Base-by-base conservation (phyloP, 495 filamentous ascomycete species). In the Elasticomyces elasticus region DNA sequence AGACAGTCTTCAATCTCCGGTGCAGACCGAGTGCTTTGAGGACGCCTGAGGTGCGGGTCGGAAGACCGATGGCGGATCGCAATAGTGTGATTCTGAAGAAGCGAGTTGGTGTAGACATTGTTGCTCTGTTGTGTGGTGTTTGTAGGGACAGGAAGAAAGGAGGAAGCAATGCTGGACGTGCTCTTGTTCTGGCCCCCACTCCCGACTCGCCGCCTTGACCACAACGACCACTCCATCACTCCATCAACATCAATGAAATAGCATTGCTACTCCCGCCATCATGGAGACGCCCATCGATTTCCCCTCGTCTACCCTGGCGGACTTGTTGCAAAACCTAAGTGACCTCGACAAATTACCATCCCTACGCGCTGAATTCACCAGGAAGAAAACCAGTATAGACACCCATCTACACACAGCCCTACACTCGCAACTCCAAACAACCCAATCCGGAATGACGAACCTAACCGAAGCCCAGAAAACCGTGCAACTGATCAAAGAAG, bases 71-170 rank as follows among this genome's bases (percentile, higher is more conserved):
- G 56, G 84, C 83, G 55, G 84, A 89, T 62, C 94, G 90, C 66
- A 92, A 75, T 60, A 97, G 87, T 59, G 90, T 96, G 66, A 99
- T 88, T 63, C 87, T 85, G 79, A 97, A 98, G 78, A 78, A 97
- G 54, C 48, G 48, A 10, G 48, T 26, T 5, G 48, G 19, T 9
- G 28, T 4, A 5, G 27, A 19, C 27, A 31, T 28, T 3, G 45
- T 49, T 7, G 45, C 19, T 31, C 85, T 79, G 0, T 50, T 22
- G 27, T 5, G 28, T 28, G 31, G 48, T 24, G 15, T 10, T 19
- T 7, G 23, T 19, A 38, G 13, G 10, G n/a, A n/a, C n/a, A n/a
- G n/a, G n/a, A n/a, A n/a, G n/a, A n/a, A n/a, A n/a, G n/a, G n/a
- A n/a, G n/a, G n/a, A n/a, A n/a, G n/a, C n/a, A n/a, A n/a, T n/a